phyloP scores from a whole-genome alignment of 108 stramenopile species.

The Cyclotella atomus region DNA sequence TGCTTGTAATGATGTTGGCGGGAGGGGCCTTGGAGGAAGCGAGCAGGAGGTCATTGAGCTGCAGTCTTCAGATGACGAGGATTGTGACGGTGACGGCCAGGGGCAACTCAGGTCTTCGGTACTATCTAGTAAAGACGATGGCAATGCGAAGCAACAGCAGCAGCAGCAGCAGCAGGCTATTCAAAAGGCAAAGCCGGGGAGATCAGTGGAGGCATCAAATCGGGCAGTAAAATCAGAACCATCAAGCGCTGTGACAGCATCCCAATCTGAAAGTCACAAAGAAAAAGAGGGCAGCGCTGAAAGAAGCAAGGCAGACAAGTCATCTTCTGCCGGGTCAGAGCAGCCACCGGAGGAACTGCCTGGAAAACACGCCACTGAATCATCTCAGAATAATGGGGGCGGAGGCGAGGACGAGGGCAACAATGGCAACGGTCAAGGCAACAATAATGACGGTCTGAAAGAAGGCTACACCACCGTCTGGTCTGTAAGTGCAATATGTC shows the following conservation, averaged over 20 bases:
- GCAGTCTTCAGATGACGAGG: background rate
- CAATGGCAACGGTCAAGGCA: too few relatives aligned
- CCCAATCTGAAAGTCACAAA: background rate
- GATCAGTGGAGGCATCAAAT: too few relatives aligned
- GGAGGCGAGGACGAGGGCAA: background rate
- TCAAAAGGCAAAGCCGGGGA: too few relatives aligned
- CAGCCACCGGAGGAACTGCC: background rate
- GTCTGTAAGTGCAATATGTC: background rate
- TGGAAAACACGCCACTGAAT: background rate
- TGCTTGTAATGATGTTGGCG: too few relatives aligned
- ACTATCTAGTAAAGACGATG: too few relatives aligned
- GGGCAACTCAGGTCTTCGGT: too few relatives aligned
- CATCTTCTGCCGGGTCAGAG: background rate
- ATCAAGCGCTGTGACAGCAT: too few relatives aligned
- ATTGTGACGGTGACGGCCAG: too few relatives aligned
- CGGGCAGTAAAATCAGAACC: too few relatives aligned
- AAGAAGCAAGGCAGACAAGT: background rate
- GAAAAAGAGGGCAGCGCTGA: background rate
- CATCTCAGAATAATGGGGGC: background rate
- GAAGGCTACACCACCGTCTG: conserved; percentile 5
- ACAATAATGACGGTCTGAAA: too few relatives aligned
- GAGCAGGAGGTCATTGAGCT: background rate
- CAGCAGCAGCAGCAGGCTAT: background rate
- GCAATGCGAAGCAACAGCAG: too few relatives aligned
- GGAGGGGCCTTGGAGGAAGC: too few relatives aligned